Evolutionary conservation across 2,329 filamentous ascomycete genomes (phyloP), one percentile per base, ranked within the genome.

Genomic region (Colletotrichum navitas): DNA sequence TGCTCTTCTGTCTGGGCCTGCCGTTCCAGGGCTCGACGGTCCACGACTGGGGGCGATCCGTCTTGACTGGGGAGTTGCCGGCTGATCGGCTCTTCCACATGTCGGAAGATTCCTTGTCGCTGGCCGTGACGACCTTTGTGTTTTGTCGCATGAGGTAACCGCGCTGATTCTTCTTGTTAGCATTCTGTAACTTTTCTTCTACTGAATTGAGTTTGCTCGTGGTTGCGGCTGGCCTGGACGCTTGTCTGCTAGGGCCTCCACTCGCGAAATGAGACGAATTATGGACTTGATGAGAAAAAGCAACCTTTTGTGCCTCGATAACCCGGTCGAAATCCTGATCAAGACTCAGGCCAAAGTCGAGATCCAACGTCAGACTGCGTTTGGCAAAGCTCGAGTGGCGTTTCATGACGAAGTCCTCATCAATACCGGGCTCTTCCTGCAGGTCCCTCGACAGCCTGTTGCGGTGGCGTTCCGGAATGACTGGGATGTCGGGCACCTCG

Each of bases 131-230:
- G 65, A 99, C 89, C 82, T 98, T 98, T 4, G 95, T 98, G 83
- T 98, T 99, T 78, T 99, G 95, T 78, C 96, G 91, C 95, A 98
- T 99, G 56, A 98, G 87, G 79, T 99, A 99, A 68, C 96, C 96
- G 85, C 97, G 95, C 95, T 98, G 93, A 90, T 87, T 87, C 76
- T 82, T 87, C 78, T 85, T 79, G 87, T 94, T 91, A 94, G 92
- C 87, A 90, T 87, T 82, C 69, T 78, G 72, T 49, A 47, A 63
- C 74, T 65, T 8, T 68, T 62, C 71, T 74, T 74, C 64, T 74
- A 66, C 63, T 47, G 64, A 24, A 18, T 24, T 39, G 8, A 51
- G 26, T 47, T 62, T 55, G 41, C 56, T 64, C 21, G 32, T 56
- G 47, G 36, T n/a, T 34, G 60, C 52, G 32, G 66, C 58, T 41